A percentile compares a stretch with the other conserved stretches of the same genome.
Evolutionary conservation across 1,284 basidiomycete species (phyloP).

Genomic region (Leccinum huronense): DNA sequence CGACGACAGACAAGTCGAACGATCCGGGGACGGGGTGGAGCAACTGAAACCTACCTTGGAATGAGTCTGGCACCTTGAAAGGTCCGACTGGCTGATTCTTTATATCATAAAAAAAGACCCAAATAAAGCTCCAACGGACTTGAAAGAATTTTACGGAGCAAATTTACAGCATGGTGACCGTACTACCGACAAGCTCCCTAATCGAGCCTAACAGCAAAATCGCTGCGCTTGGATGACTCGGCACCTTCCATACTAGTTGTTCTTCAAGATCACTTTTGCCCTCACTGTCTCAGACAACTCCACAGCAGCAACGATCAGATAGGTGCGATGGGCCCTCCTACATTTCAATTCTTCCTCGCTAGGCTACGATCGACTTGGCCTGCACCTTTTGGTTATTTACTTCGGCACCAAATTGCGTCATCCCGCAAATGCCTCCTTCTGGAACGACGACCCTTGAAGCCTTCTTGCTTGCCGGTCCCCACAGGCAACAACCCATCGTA

Average conservation of each 20-base stretch:
- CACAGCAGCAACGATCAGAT: background rate
- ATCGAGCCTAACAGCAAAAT: background rate
- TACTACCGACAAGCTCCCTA: background rate
- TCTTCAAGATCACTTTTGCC: background rate
- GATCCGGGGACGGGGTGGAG: background rate
- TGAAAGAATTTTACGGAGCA: background rate
- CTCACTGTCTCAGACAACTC: background rate
- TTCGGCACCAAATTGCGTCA: background rate
- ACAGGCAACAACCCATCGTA: background rate
- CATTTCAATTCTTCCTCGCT: background rate
- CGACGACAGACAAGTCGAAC: background rate
- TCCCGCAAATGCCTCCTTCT: background rate
- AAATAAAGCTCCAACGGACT: background rate
- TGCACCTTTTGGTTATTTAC: background rate
- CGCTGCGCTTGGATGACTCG: no score
- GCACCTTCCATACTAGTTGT: background rate
- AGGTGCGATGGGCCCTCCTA: background rate
- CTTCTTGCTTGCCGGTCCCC: background rate
- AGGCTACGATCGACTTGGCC: background rate
- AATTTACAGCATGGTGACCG: background rate
- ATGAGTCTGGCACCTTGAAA: background rate
- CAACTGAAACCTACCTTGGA: background rate
- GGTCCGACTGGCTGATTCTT: background rate
- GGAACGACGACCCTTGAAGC: background rate
- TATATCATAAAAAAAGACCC: background rate